These are phyloP conservation scores for Isabelozyma gotoi DNA, from an alignment of 805 yeast genomes.

Conservation along the genomic window DNA sequence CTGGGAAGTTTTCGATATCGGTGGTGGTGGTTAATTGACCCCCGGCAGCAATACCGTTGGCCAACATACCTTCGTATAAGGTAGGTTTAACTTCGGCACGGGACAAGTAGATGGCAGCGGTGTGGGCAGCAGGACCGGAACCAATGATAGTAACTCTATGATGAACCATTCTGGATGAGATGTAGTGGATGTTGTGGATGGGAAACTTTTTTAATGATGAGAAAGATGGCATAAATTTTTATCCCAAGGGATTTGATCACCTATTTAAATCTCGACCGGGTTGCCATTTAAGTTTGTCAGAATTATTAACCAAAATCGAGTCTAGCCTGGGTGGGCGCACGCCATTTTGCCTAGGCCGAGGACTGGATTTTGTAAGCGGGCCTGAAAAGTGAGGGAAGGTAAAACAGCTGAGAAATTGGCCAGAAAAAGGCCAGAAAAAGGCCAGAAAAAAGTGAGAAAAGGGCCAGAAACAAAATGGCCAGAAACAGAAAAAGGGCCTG, in stretches of 20 bases:
- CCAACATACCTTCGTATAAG: conserved; percentile 92
- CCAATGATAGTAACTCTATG: conserved; percentile 87
- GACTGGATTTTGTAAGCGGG: too few species aligned
- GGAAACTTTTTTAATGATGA: neutral
- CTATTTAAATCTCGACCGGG: neutral
- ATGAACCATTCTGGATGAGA: conserved; percentile 59
- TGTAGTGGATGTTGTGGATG: too few species aligned
- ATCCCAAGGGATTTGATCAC: neutral
- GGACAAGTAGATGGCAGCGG: conserved; percentile 95
- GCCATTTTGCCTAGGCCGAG: neutral
- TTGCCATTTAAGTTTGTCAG: neutral
- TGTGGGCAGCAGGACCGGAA: conserved; percentile 99
- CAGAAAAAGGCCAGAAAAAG: too few species aligned
- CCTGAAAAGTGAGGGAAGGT: too few species aligned
- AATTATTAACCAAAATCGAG: neutral
- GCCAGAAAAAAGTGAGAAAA: too few species aligned
- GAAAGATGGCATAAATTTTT: neutral
- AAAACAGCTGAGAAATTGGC: too few species aligned
- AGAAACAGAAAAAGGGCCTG: too few species aligned
- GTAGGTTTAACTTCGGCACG: conserved; percentile 96
- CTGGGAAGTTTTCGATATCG: conserved; percentile 98
- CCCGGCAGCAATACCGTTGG: conserved; percentile 98
- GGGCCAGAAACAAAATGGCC: too few species aligned
- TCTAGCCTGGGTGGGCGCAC: neutral
- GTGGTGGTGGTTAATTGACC: conserved; percentile 99